Conservation (phyloP, 345 rosid genomes). For the Moricandia moricandioides region DNA sequence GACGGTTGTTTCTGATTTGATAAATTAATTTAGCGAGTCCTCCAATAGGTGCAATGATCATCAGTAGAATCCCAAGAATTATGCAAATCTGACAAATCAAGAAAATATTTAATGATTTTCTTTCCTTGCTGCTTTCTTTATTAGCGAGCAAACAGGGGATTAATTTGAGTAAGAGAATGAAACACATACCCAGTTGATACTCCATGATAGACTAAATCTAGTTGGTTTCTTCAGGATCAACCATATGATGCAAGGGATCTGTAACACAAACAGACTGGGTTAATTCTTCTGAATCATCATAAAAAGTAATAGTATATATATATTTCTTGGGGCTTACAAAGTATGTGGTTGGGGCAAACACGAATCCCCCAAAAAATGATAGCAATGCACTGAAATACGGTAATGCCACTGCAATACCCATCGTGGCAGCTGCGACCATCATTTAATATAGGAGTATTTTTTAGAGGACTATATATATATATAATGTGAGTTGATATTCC, state of each 20-base stretch:
- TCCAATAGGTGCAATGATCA: conserved; percentile 69
- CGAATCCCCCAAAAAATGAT: conserved; percentile 74
- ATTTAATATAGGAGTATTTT: background rate
- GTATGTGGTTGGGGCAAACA: conserved; percentile 67
- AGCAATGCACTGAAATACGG: conserved; percentile 70
- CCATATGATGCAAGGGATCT: conserved; percentile 82
- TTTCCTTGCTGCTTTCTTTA: background rate
- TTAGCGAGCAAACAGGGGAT: background rate
- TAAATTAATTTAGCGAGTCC: conserved; percentile 41
- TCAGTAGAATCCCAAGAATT: conserved; percentile 49
- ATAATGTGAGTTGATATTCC: background rate
- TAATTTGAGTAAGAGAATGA: background rate
- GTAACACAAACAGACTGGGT: background rate
- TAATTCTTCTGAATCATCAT: background rate
- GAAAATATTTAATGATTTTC: background rate
- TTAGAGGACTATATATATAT: background rate
- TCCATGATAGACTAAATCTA: conserved; percentile 61
- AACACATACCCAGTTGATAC: conserved; percentile 47
- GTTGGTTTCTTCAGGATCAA: conserved; percentile 58
- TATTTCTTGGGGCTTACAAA: conserved; percentile 42
- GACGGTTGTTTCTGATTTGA: background rate
- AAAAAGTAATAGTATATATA: background rate
- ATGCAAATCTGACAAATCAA: conserved; percentile 50
- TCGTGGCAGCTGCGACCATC: conserved; percentile 48
- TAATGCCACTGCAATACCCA: conserved; percentile 53